Conservation (phyloP, 2,329 filamentous ascomycete genomes). For the Tolypocladium endophyticum region DNA sequence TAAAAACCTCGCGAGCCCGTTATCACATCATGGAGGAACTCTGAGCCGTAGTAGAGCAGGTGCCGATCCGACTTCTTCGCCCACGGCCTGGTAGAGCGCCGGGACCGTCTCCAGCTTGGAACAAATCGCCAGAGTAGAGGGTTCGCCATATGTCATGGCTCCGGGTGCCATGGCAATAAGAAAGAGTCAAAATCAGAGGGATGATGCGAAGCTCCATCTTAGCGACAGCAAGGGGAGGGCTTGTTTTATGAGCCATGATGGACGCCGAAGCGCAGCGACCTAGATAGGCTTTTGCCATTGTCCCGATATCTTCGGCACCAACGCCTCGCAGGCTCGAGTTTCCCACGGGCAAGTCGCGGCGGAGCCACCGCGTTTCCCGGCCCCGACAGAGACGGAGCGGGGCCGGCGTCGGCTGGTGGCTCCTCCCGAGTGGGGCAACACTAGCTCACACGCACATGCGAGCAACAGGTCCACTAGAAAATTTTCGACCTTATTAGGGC, state of each 20-base stretch:
- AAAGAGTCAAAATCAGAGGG: not conserved
- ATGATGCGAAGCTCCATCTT: not conserved
- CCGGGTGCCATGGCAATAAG: conserved; percentile 11
- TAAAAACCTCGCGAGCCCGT: conserved; percentile 29
- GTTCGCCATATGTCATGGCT: conserved; percentile 4
- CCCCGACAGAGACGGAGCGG: not conserved
- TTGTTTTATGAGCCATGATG: not conserved
- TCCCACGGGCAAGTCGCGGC: not conserved
- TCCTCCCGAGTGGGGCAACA: not conserved
- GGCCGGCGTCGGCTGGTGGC: not conserved
- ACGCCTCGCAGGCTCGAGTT: not conserved
- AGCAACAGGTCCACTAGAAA: not conserved
- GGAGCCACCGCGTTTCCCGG: not conserved
- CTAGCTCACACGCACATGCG: not conserved
- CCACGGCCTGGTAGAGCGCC: conserved; percentile 10
- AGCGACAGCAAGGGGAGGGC: not conserved
- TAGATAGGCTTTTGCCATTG: not conserved
- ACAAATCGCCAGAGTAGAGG: not conserved
- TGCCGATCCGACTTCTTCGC: conserved; percentile 13
- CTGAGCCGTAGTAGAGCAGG: conserved; percentile 15
- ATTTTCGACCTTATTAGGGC: not conserved
- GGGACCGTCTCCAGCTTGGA: conserved; percentile 5
- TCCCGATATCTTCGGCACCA: conserved; percentile 5
- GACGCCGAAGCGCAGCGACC: not conserved
- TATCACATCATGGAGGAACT: conserved; percentile 25